Conservation (phyloP, 2,329 filamentous ascomycete species). For the Cordyceps fumosorosea region DNA sequence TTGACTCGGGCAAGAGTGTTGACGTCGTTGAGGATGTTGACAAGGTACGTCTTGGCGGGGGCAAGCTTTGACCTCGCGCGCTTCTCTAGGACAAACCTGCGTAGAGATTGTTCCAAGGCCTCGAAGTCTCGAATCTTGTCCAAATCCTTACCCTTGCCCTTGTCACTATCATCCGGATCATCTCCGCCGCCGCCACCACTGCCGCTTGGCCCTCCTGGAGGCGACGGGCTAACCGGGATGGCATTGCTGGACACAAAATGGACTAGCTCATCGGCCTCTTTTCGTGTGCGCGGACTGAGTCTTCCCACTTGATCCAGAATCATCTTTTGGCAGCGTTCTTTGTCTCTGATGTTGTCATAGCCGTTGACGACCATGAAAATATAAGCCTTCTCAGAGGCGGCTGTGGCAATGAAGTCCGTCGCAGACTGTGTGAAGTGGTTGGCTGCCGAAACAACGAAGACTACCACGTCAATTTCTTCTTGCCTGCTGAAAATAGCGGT, state of each 20-base stretch:
- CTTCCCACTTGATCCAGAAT: slow-evolving; percentile 83
- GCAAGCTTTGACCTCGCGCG: slow-evolving; percentile 90
- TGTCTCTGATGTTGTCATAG: slow-evolving; percentile 89
- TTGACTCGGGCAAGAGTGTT: slow-evolving; percentile 80
- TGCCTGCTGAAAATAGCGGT: slow-evolving; percentile 95
- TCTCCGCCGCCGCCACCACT: slow-evolving; percentile 50
- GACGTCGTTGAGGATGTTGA: slow-evolving; percentile 88
- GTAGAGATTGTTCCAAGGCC: slow-evolving; percentile 77
- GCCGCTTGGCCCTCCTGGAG: slow-evolving; percentile 48
- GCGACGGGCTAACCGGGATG: slow-evolving; percentile 64
- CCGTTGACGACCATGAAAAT: slow-evolving; percentile 99
- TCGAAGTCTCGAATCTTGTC: slow-evolving; percentile 89
- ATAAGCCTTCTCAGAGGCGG: slow-evolving; percentile 93
- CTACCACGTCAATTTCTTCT: slow-evolving; percentile 97
- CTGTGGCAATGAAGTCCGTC: slow-evolving; percentile 96
- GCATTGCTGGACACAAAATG: slow-evolving; percentile 98
- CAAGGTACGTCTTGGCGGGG: slow-evolving; percentile 87
- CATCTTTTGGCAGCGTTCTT: slow-evolving; percentile 83
- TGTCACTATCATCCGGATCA: slow-evolving; percentile 52
- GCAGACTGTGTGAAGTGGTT: slow-evolving; percentile 97
- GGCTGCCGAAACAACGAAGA: slow-evolving; percentile 94
- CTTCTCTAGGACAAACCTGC: slow-evolving; percentile 93
- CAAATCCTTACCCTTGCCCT: slow-evolving; percentile 78
- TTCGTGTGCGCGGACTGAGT: slow-evolving; percentile 87
- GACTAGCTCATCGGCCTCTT: slow-evolving; percentile 86